A percentile compares a stretch with the other conserved stretches of the same genome.
These are phyloP conservation scores for Hemileccinum impolitum DNA, from an alignment of 768 basidiomycete genomes.

Conservation along the genomic window DNA sequence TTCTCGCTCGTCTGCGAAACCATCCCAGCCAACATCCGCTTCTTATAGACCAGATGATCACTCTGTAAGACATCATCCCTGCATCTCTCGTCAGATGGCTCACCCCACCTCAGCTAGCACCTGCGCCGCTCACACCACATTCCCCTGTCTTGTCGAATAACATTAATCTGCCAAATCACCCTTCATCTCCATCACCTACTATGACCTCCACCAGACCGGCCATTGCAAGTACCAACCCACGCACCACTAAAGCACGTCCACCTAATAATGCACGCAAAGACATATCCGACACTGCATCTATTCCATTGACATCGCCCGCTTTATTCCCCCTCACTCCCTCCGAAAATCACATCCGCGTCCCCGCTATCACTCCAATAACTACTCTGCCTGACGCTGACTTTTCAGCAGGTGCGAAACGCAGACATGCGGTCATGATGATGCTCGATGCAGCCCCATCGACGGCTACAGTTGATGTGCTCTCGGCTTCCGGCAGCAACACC, in stretches of 20 bases:
- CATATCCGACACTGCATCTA: conserved; percentile 15
- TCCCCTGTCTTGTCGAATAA: conserved; percentile 25
- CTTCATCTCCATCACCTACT: conserved; percentile 29
- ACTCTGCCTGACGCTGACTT: conserved; percentile 36
- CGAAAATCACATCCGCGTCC: conserved; percentile 28
- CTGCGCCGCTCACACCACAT: conserved; percentile 32
- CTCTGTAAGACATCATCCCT: conserved; percentile 30
- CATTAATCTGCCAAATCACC: conserved; percentile 14
- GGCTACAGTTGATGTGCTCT: conserved; percentile 34
- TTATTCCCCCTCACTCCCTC: conserved; percentile 26
- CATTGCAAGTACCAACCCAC: conserved; percentile 14
- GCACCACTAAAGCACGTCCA: conserved; percentile 30
- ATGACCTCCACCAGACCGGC: conserved; percentile 18
- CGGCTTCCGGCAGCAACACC: conserved; percentile 35
- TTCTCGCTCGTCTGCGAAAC: conserved; percentile 16
- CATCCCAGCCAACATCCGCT: conserved; percentile 12
- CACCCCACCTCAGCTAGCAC: conserved; percentile 12
- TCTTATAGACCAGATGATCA: conserved; percentile 18
- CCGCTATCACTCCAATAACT: conserved; percentile 19
- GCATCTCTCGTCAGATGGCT: conserved; percentile 1
- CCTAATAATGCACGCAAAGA: conserved; percentile 28
- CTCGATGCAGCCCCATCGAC: conserved; percentile 51
- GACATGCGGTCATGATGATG: conserved; percentile 79
- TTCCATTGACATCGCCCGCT: conserved; percentile 11
- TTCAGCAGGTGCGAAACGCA: conserved; percentile 63